These are phyloP conservation scores for Malbranchea zuffiana DNA, from an alignment of 2,329 filamentous ascomycete genomes.

Conservation along the genomic window DNA sequence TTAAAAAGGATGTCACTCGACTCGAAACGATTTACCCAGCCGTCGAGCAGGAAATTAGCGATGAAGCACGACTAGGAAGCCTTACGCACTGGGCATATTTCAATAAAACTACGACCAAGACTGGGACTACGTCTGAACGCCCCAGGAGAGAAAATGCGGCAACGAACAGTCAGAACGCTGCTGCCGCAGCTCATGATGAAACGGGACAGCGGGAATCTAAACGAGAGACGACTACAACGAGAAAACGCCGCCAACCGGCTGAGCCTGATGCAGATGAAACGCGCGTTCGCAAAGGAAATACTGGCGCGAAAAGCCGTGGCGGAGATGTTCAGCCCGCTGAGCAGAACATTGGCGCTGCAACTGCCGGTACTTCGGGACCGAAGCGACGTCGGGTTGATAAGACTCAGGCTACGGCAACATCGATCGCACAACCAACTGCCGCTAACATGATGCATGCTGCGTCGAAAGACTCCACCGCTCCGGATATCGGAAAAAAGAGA, in stretches of 20 bases:
- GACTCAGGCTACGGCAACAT: slow-evolving; percentile 26
- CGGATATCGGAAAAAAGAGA: slow-evolving; percentile 59
- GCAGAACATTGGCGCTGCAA: slow-evolving; percentile 4
- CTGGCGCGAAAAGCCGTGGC: slow-evolving; percentile 40
- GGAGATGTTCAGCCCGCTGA: slow-evolving; percentile 5
- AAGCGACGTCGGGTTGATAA: slow-evolving; percentile 81
- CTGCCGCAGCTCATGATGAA: slow-evolving; percentile 47
- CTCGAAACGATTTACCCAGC: slow-evolving; percentile 80
- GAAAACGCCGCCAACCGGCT: slow-evolving; percentile 61
- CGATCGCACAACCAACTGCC: slow-evolving; percentile 26
- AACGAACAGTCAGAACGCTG: slow-evolving; percentile 66
- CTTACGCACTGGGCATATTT: slow-evolving; percentile 91
- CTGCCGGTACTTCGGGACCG: slow-evolving; percentile 35
- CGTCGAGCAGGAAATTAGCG: slow-evolving; percentile 79
- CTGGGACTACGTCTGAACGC: slow-evolving; percentile 53
- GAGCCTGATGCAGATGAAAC: slow-evolving; percentile 72
- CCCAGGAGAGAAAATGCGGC: slow-evolving; percentile 68
- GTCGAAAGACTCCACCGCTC: slow-evolving; percentile 56
- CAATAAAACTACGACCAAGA: slow-evolving; percentile 55
- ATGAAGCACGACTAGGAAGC: slow-evolving; percentile 88
- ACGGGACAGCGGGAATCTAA: slow-evolving; percentile 66
- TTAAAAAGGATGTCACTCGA: slow-evolving; percentile 72
- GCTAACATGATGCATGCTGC: slow-evolving; percentile 25
- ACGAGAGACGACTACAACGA: slow-evolving; percentile 68
- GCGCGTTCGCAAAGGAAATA: slow-evolving; percentile 45